Conservation (phyloP, 768 basidiomycete species). For the Suillus clintonianus region DNA sequence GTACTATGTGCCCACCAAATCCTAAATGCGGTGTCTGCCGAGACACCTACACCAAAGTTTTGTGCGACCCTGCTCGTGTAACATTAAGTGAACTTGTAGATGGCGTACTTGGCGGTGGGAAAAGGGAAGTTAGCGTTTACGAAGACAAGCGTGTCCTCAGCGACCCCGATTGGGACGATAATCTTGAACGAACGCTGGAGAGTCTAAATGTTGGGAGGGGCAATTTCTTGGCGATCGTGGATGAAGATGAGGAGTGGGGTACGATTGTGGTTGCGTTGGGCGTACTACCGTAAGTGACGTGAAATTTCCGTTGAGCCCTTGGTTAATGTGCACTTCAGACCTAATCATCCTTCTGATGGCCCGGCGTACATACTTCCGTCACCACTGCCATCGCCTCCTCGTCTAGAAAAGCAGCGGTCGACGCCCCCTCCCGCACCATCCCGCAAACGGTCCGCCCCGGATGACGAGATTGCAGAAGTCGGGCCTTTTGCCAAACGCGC, state of each 20-base stretch:
- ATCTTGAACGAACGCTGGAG: conserved; percentile 75
- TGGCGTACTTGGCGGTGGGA: conserved; percentile 55
- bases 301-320: neutral
- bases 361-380: conserved; percentile 64
- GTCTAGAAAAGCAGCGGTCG: conserved; percentile 37
- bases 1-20: conserved; percentile 69
- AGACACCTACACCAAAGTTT: conserved; percentile 76
- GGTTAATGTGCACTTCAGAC: conserved; percentile 35
- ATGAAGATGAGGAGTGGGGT: conserved; percentile 79
- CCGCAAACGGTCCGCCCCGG: conserved; percentile 59
- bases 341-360: conserved; percentile 53
- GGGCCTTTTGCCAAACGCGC: conserved; percentile 61
- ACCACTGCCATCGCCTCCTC: conserved; percentile 59
- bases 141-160: conserved; percentile 86
- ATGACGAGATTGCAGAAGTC: conserved; percentile 57
- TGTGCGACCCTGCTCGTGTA: conserved; percentile 70
- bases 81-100: conserved; percentile 74
- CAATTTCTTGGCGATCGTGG: conserved; percentile 85
- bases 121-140: conserved; percentile 75
- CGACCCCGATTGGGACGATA: conserved; percentile 95
- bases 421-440: conserved; percentile 47
- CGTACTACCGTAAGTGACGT: conserved; percentile 63
- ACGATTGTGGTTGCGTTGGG: conserved; percentile 74
- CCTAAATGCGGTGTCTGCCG: conserved; percentile 81
- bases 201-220: conserved; percentile 80